Percentiles rank a stretch among this genome's conserved stretches.
These are phyloP conservation scores for Melampsora americana DNA, from an alignment of 1,284 basidiomycete genomes.

Conservation along the genomic window DNA sequence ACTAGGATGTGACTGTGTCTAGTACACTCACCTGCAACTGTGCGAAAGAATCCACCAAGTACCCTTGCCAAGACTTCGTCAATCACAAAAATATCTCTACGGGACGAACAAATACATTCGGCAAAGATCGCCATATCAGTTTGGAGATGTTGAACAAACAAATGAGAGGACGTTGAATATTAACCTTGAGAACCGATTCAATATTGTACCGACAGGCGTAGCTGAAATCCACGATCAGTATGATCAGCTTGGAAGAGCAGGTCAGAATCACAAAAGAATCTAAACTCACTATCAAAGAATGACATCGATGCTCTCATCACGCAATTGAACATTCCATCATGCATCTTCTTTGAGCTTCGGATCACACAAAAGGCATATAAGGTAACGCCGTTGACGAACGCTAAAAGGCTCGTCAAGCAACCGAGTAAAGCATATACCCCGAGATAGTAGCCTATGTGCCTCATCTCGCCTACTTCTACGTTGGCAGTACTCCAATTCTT, in stretches of 20 bases:
- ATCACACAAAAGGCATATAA: conserved; percentile 78
- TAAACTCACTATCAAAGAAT: conserved; percentile 80
- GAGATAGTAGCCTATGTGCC: conserved; percentile 25
- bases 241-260: background rate
- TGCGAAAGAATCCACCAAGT: conserved; percentile 38
- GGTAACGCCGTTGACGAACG: conserved; percentile 18
- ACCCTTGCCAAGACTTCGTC: conserved; percentile 36
- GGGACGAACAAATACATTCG: background rate
- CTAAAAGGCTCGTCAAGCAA: background rate
- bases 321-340: conserved; percentile 56
- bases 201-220: conserved; percentile 51
- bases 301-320: conserved; percentile 76
- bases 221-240: background rate
- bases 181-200: conserved; percentile 50
- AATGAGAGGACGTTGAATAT: background rate
- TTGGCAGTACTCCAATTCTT: conserved; percentile 41
- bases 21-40: conserved; percentile 20
- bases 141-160: background rate
- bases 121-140: background rate
- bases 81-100: conserved; percentile 40
- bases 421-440: conserved; percentile 36
- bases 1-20: background rate
- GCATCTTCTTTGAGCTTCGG: conserved; percentile 66
- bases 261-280: conserved; percentile 61
- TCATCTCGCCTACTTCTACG: background rate